Conservation (phyloP, 2,329 filamentous ascomycete genomes). For the Diplodia mutila region DNA sequence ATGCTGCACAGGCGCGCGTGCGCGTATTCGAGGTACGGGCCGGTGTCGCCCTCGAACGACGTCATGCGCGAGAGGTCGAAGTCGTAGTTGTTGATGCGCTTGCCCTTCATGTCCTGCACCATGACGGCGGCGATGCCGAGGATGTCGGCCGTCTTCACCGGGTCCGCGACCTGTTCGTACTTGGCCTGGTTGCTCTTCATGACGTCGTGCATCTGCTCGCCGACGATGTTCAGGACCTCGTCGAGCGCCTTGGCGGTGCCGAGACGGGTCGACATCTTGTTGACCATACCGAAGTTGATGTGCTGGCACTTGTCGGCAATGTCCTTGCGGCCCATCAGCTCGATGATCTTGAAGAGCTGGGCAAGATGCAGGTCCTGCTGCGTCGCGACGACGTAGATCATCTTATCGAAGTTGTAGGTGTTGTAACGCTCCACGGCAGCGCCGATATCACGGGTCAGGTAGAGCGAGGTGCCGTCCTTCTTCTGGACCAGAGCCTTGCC, state of each 20-base stretch:
- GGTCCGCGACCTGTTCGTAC: constrained; percentile 86
- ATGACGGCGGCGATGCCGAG: constrained; percentile 94
- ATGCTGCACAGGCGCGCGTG: constrained; percentile 70
- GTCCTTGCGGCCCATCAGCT: constrained; percentile 64
- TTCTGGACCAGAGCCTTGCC: constrained; percentile 69
- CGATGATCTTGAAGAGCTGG: constrained; percentile 67
- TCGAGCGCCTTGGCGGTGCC: constrained; percentile 55
- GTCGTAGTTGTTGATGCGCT: constrained; percentile 70
- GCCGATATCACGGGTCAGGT: constrained; percentile 71
- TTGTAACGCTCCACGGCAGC: constrained; percentile 66
- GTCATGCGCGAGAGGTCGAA: constrained; percentile 84
- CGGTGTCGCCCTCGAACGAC: constrained; percentile 83
- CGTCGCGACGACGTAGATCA: constrained; percentile 68
- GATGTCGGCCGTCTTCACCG: constrained; percentile 78
- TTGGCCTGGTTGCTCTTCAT: constrained; percentile 91
- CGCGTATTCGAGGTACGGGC: constrained; percentile 83
- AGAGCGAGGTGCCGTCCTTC: constrained; percentile 69
- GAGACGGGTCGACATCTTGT: constrained; percentile 67
- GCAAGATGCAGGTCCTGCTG: constrained; percentile 68
- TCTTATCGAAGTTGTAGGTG: constrained; percentile 66
- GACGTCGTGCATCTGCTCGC: constrained; percentile 95
- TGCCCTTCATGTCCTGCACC: constrained; percentile 97
- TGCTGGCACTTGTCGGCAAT: constrained; percentile 63
- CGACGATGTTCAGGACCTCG: constrained; percentile 61
- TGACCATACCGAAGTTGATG: constrained; percentile 69